A percentile compares a stretch with the other conserved stretches of the same genome.
These are phyloP conservation scores for Fusarium nurragi DNA, from an alignment of 2,329 filamentous ascomycete species.

Conservation along the genomic window DNA sequence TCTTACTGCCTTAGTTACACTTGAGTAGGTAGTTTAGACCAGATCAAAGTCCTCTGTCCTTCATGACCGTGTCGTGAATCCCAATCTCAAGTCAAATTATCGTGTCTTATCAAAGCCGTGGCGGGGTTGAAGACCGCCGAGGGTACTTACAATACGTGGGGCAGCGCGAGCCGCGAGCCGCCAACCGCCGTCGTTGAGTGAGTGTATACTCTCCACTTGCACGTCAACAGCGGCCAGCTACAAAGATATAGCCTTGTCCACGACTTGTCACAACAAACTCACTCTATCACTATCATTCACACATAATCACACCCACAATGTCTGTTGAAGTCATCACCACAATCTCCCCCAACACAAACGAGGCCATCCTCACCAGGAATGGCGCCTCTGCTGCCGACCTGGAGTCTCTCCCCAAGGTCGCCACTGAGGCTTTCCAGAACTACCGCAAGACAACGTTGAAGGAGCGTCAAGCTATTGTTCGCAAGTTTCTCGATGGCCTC, in stretches of 20 bases:
- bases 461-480: slow-evolving; percentile 82
- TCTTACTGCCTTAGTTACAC: background rate
- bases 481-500: slow-evolving; percentile 78
- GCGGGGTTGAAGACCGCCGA: slow-evolving; percentile 42
- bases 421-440: slow-evolving; percentile 77
- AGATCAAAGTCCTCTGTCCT: background rate
- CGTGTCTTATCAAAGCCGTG: slow-evolving; percentile 13
- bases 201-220: slow-evolving; percentile 43
- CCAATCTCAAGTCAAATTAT: background rate
- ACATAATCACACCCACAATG: slow-evolving; percentile 54
- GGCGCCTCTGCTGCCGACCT: slow-evolving; percentile 78
- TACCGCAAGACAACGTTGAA: slow-evolving; percentile 79
- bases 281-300: slow-evolving; percentile 1
- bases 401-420: slow-evolving; percentile 73
- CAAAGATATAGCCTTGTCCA: slow-evolving; percentile 23
- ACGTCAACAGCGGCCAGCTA: slow-evolving; percentile 27
- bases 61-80: background rate
- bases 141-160: slow-evolving; percentile 40
- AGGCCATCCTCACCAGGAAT: slow-evolving; percentile 81
- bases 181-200: no score
- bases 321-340: slow-evolving; percentile 75
- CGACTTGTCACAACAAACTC: slow-evolving; percentile 4
- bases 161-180: slow-evolving; percentile 38
- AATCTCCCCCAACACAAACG: slow-evolving; percentile 90
- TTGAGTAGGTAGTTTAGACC: background rate